Evolutionary conservation across 2,329 filamentous ascomycete species (phyloP), one percentile per base, ranked within the genome.

Genomic region (Calonectria montana): DNA sequence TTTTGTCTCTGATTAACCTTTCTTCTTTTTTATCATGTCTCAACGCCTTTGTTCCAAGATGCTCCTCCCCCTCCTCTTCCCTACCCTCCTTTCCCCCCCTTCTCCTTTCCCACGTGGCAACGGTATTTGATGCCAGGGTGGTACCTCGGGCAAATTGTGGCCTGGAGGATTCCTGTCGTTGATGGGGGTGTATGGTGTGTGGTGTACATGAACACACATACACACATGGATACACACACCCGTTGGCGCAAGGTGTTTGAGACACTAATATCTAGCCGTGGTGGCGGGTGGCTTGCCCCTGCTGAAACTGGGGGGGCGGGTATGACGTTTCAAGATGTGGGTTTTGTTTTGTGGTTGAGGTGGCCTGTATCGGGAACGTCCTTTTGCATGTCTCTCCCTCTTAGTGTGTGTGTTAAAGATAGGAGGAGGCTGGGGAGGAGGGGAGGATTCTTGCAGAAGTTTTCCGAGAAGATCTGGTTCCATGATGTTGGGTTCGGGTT

Each of bases 91-190:
- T 23, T 31, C 31, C 1, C 12, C 18, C 12, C 15, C 47, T 21
- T 8, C 10, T 29, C 39, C 16, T 15, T 35, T 43, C 15, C 67
- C 67, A 64, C 67, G 67, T 69, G 67, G 67, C 59, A 64, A 57
- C 39, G 67, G 47, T 8, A 68, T 50, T 57, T 50, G 29, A 18
- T 23, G 16, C 16, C 35, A 25, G 23, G 65, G 65, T 18, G 29
- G 16, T 68, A 62, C 43, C 21, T 65, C 67, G 67, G 67, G n/a
- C 31, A 37, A 43, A 65, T 41, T 61, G n/a, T 57, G 29, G n/a
- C 5, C 53, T 57, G 31, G n/a, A 37, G n/a, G 35, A 57, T 57
- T 57, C 53, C 53, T 57, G 35, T 57, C n/a, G 29, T 23, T 35
- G 45, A 48, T 23, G 45, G 48, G 48, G 7, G 18, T 13, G 29